phyloP scores from a whole-genome alignment of 78 protist species.

The Speleostelium caveatum region DNA sequence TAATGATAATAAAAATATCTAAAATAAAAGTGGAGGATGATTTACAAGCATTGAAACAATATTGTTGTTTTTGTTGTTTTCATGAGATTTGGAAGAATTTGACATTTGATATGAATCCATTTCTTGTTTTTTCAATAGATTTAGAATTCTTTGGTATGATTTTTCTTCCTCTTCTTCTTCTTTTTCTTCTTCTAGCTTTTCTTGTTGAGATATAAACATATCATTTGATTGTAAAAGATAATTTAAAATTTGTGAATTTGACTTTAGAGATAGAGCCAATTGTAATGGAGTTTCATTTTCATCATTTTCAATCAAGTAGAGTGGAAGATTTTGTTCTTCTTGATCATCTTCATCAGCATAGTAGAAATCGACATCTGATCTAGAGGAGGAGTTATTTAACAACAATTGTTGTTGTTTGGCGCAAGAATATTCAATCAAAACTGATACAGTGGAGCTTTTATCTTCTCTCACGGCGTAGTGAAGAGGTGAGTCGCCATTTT shows the following conservation, averaged over 20 bases:
- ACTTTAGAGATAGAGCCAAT: constrained; percentile 13
- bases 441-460: neutral
- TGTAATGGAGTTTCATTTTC: constrained; percentile 51
- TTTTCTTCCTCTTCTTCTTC: neutral
- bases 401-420: neutral
- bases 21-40: no score
- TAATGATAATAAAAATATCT: no score
- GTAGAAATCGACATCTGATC: neutral
- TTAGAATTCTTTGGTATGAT: no score
- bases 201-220: no score
- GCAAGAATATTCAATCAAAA: neutral
- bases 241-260: neutral
- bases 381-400: neutral
- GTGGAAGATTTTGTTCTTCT: neutral
- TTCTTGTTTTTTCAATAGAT: no score
- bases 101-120: no score
- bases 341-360: neutral
- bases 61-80: no score
- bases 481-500: constrained; percentile 65
- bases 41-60: no score
- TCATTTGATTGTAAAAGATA: no score
- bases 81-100: no score
- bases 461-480: constrained; percentile 51
- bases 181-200: neutral
- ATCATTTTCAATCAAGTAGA: neutral